Conservation (phyloP, 2,329 filamentous ascomycete genomes). For the Verticillium dahliae region DNA sequence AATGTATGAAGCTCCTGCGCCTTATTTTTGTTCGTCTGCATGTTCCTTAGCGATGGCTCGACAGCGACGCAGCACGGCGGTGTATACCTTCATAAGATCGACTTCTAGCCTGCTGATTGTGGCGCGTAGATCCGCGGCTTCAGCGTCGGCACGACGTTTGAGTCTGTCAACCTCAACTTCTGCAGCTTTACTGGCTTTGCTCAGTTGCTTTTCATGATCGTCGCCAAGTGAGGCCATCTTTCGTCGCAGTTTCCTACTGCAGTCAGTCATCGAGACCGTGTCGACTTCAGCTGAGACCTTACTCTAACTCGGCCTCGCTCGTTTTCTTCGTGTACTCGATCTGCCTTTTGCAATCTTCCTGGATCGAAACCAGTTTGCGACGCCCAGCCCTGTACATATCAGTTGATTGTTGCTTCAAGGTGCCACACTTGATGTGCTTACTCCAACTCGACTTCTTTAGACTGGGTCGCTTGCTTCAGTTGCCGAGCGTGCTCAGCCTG, state of each 20-base stretch:
- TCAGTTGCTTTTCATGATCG: constrained; percentile 32
- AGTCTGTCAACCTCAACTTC: constrained; percentile 43
- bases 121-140: constrained; percentile 56
- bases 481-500: constrained; percentile 20
- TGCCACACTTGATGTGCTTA: background rate
- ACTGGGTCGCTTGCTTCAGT: constrained; percentile 23
- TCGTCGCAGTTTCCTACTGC: constrained; percentile 7
- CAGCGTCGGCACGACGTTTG: constrained; percentile 47
- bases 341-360: constrained; percentile 7
- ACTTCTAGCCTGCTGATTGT: constrained; percentile 56
- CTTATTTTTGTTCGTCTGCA: constrained; percentile 52
- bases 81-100: constrained; percentile 50
- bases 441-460: background rate
- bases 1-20: constrained; percentile 52
- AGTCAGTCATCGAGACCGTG: background rate
- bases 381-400: background rate
- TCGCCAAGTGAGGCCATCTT: constrained; percentile 12
- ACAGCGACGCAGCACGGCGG: background rate
- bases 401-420: background rate
- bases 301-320: constrained; percentile 1
- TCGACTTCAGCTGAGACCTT: background rate
- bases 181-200: constrained; percentile 38
- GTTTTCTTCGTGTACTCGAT: background rate
- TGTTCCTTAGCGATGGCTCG: background rate
- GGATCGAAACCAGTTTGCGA: constrained; percentile 4